Percentiles rank a stretch among this genome's conserved stretches.
Conservation (phyloP, 371 early-diverging fungal genomes). For the Mortierella sp. region DNA sequence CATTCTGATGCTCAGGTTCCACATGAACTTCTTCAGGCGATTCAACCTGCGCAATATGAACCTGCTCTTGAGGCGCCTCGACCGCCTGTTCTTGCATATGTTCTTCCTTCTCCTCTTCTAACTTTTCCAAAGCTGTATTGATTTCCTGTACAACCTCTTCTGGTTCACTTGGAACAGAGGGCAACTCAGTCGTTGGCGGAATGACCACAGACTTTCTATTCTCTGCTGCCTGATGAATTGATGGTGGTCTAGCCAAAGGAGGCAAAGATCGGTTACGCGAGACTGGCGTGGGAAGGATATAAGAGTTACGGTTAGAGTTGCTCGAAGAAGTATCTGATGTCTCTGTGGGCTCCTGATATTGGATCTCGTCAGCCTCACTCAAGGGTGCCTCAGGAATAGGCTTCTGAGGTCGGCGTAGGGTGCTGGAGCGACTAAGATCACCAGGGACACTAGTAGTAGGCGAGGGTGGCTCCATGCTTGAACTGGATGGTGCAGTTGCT, state of each 20-base stretch:
- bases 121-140: conserved; percentile 9
- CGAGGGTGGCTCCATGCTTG: conserved; percentile 15
- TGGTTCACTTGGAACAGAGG: conserved; percentile 43
- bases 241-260: conserved; percentile 58
- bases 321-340: background rate
- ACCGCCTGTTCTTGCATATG: conserved; percentile 14
- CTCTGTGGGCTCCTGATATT: conserved; percentile 6
- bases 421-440: conserved; percentile 32
- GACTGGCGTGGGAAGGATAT: conserved; percentile 43
- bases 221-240: conserved; percentile 48
- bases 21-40: conserved; percentile 11
- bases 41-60: conserved; percentile 4
- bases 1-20: conserved; percentile 6
- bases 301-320: conserved; percentile 33
- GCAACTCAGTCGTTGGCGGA: conserved; percentile 26
- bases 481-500: conserved; percentile 15
- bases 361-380: conserved; percentile 21
- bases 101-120: conserved; percentile 15
- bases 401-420: conserved; percentile 38
- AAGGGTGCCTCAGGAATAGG: conserved; percentile 46
- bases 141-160: conserved; percentile 19
- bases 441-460: conserved; percentile 23
- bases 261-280: conserved; percentile 39
- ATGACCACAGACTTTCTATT: conserved; percentile 36
- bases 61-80: conserved; percentile 9